Evolutionary conservation across 2,329 filamentous ascomycete species (phyloP), one percentile per base, ranked within the genome.

Genomic region (Ophiostoma ulmi): DNA sequence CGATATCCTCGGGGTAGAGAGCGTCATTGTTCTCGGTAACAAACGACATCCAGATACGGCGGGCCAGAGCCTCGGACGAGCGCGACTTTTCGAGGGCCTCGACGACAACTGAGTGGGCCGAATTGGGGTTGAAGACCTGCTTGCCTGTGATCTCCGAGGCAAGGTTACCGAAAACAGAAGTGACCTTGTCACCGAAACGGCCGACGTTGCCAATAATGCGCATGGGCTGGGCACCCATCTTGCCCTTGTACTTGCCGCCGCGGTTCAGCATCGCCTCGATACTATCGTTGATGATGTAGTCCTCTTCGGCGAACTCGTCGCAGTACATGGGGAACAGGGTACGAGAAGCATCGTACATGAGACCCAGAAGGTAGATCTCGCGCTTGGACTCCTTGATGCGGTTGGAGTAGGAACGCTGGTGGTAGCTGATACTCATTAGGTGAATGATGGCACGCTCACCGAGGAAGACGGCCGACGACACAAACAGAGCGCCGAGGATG

Each of bases 21-120:
- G 90, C 83, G 58, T 97, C 92, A 72, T 89, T 89, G 75, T 93
- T 93, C 80, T 98, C 94, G 4, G 95, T 88, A 1, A 97, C 95
- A 78, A 97, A 97, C 0, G 94, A 97, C 92, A 97, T 97, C 95
- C 95, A 98, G 73, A 98, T 90, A 76, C 95, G 91, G 75, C 88
- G 90, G n/a, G 92, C 94, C 71, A 98, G 83, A n/a, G 95, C 95
- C 78, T 98, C 94, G 0, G 93, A 92, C 7, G 93, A 91, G 72
- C 86, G 85, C 63, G 87, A 88, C 81, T 93, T 94, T 80, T 97
- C 94, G 41, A 98, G 84, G 10, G 94, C 95, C 78, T 96, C 89
- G 14, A 96, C 84, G 5, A 98, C 93, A 67, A 98, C 88, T 0
- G 93, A 95, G 78, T 97, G 94, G 0, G 94, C 90, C 5, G 93